These are phyloP conservation scores for Sisymbrium irio DNA, from an alignment of 345 rosid species.

Conservation along the genomic window DNA sequence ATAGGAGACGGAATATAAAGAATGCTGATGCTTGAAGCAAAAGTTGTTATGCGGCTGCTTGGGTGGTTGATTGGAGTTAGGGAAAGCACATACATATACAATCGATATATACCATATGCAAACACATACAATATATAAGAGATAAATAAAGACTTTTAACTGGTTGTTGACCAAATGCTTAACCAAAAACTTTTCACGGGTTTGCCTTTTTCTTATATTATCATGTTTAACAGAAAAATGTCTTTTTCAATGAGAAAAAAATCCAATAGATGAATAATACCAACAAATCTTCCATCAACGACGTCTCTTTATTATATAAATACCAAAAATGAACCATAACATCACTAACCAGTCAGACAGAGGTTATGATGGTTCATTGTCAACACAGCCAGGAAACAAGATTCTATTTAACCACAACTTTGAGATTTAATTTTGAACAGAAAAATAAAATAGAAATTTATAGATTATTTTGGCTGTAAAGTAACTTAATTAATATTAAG, in stretches of 20 bases:
- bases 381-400: background rate
- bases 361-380: background rate
- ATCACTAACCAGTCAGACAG: conserved; percentile 22
- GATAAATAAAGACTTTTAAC: background rate
- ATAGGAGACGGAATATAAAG: conserved; percentile 8
- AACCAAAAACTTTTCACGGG: conserved; percentile 17
- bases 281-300: background rate
- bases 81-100: background rate
- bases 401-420: background rate
- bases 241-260: conserved; percentile 1
- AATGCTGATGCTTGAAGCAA: conserved; percentile 24
- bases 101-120: background rate
- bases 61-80: conserved; percentile 8
- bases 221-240: conserved; percentile 1
- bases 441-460: background rate
- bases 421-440: background rate
- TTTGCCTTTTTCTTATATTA: background rate
- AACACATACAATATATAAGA: background rate
- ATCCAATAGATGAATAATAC: conserved; percentile 11
- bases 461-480: background rate
- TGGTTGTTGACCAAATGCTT: conserved; percentile 29
- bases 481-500: background rate
- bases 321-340: conserved; percentile 16
- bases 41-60: conserved; percentile 9
- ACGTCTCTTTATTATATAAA: background rate